Evolutionary conservation across 2,329 filamentous ascomycete genomes (phyloP), one percentile per base, ranked within the genome.

Genomic region (Teratosphaeria pseudoeucalypti): DNA sequence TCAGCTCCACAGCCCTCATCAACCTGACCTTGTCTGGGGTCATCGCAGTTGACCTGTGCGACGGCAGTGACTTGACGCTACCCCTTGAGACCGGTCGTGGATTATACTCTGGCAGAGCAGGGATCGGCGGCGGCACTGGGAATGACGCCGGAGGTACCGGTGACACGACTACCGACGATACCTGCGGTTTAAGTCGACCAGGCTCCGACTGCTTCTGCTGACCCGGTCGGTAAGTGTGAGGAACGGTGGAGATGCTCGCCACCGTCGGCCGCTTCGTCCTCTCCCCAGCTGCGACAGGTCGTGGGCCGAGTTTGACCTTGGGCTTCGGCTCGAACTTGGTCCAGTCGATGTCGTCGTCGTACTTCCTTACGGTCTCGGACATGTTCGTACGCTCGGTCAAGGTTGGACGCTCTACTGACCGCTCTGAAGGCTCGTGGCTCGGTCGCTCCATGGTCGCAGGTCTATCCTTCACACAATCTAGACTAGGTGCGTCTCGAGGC

Each of bases 1-100:
- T 83, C 66, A 96, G 75, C 73, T 96, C 89, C 76, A 96, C 82
- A 7, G 94, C 94, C 76, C 95, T 96, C 89, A 96, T 92, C 63
- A 99, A 78, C 58, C 94, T 83, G 62, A 89, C 85, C 76, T 95
- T 97, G 73, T 99, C 94, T 0, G 90, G 89, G 1, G 90, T 90
- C 68, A 95, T 87, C 56, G 72, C 70, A 4, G 64, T 61, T 1
- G 68, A 68, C 58, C 68, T 71, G 60, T 71, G 68, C 27, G 77
- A 71, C 52, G 78, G 74, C 66, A 80, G 70, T 14, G 79, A 77
- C 58, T 77, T 74, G 39, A 71, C 64, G 59, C 71, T 73, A 54
- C 71, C 70, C 29, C 71, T 65, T 14, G 71, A 73, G 32, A 68
- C 60, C 6, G 72, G 73, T 43, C 72, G 65, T n/a, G 71, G 64